Base-by-base conservation (phyloP, 768 basidiomycete genomes). In the Pleurotus giganteus region DNA sequence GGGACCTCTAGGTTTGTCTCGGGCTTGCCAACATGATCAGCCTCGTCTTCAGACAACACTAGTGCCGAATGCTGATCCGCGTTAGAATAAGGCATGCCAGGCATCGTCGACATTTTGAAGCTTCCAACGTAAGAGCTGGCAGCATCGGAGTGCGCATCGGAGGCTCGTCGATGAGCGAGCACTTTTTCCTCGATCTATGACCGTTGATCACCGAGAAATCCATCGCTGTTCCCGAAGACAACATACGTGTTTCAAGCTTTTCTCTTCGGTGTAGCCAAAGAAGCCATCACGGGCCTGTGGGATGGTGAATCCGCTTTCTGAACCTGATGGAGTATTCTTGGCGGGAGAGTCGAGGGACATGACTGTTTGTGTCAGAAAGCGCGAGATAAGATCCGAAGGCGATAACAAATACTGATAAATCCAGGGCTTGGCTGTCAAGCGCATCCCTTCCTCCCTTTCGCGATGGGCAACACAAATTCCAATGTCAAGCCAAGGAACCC, bases 201-300 rank as follows among this genome's bases (percentile, higher is more conserved):
- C 17, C 13, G 37, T 24, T 51, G 47, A 39, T 47, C 21, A 47
- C 29, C 17, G 46, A n/a, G 27, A 37, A 28, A 47, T 46, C 21
- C n/a, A 6, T 29, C 0, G 3, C 23, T 51, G 21, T 17, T 19
- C 27, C 31, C 6, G 34, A n/a, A 23, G 23, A 46, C 50, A 41
- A 77, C 81, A 59, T 72, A 89, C 89, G 60, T 89, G 87, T 61
- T 85, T 84, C 27, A 88, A 76, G 31, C 72, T 84, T 63, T 86
- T 88, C 71, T 92, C 91, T 60, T 93, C 89, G 19, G 74, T 74
- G 67, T 93, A 93, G 7, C 85, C 85, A 66, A 88, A 93, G 69
- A 84, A 92, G 0, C 85, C 88, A 63, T 91, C 88, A 58, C 81
- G 78, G 2, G 82, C 68, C 60, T 86, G 77, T 0, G 79, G 78